A percentile compares a stretch with the other conserved stretches of the same genome.
phyloP scores from a whole-genome alignment of 331 rosid genomes.

The Malus hybrid region DNA sequence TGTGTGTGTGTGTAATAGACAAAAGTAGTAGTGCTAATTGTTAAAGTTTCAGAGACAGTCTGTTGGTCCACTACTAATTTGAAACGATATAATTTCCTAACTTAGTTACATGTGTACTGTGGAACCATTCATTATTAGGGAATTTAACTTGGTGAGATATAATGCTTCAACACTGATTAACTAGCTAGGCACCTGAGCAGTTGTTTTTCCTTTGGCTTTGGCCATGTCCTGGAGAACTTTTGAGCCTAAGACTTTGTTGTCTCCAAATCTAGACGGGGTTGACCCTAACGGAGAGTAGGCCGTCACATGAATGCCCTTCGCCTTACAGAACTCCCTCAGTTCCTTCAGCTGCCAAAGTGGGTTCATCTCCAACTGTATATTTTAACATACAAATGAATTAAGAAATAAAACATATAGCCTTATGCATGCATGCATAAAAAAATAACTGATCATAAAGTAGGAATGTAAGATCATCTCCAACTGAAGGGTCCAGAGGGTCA shows the following conservation, averaged over 20 bases:
- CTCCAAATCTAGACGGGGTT: conserved; percentile 4
- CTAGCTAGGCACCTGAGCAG: conserved; percentile 18
- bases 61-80: neutral
- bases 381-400: neutral
- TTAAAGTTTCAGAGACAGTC: no score
- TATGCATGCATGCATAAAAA: neutral
- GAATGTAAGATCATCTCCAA: neutral
- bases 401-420: neutral
- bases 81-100: neutral
- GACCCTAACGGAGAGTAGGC: conserved; percentile 27
- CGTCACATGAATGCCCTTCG: conserved; percentile 18
- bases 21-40: neutral
- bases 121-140: neutral
- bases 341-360: conserved; percentile 11
- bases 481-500: no score
- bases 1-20: neutral
- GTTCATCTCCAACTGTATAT: conserved; percentile 12
- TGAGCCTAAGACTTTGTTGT: conserved; percentile 6
- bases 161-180: neutral
- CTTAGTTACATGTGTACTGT: neutral
- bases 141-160: neutral
- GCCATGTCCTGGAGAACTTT: conserved; percentile 10
- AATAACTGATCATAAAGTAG: neutral
- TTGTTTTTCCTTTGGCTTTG: conserved; percentile 12
- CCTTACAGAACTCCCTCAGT: conserved; percentile 12